These are phyloP conservation scores for Cylindrotheca fusiformis DNA, from an alignment of 108 stramenopile species.

Conservation along the genomic window DNA sequence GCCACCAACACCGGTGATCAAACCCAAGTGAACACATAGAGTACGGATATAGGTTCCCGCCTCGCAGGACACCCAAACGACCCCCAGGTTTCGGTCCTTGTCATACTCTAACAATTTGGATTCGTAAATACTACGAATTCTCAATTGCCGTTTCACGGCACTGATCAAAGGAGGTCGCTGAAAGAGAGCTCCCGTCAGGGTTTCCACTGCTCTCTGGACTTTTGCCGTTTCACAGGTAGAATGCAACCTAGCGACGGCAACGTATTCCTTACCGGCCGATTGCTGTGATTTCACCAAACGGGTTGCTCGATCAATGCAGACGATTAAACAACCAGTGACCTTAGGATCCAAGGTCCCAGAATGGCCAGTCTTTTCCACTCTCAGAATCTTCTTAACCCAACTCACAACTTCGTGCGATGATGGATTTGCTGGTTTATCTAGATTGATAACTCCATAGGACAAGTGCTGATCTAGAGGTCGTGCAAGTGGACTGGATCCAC, in stretches of 20 bases:
- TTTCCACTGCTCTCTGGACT: conserved; percentile 91
- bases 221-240: conserved; percentile 82
- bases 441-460: conserved; percentile 97
- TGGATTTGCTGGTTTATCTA: conserved; percentile 99
- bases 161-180: conserved; percentile 99
- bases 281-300: conserved; percentile 99
- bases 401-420: conserved; percentile 98
- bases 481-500: conserved; percentile 93
- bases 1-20: conserved; percentile 95
- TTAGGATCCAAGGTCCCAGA: conserved; percentile 99
- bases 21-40: conserved; percentile 97
- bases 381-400: conserved; percentile 99
- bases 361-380: conserved; percentile 99
- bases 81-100: conserved; percentile 91
- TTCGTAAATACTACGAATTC: conserved; percentile 98
- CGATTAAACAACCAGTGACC: conserved; percentile 99
- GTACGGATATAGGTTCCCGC: conserved; percentile 99
- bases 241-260: conserved; percentile 98
- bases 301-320: conserved; percentile 99
- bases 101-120: conserved; percentile 97
- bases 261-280: conserved; percentile 98
- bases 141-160: conserved; percentile 98
- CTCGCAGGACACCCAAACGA: conserved; percentile 95
- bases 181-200: conserved; percentile 96
- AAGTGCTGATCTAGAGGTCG: conserved; percentile 90